These are phyloP conservation scores for Phaeosphaeria sp. DNA, from an alignment of 2,329 filamentous ascomycete species.

Conservation along the genomic window DNA sequence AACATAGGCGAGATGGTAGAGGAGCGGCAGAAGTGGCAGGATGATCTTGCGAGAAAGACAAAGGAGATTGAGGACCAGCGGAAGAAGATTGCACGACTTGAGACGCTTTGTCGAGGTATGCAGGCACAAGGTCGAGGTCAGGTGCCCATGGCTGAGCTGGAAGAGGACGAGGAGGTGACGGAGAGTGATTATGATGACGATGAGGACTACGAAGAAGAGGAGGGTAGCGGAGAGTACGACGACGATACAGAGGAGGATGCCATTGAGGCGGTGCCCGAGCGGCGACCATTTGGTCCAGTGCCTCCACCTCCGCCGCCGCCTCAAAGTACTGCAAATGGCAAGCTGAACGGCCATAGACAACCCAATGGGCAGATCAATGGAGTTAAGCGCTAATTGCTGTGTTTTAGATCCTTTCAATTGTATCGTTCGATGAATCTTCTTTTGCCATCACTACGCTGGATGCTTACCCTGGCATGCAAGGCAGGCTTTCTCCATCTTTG, in stretches of 20 bases:
- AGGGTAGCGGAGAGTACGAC: conserved; percentile 60
- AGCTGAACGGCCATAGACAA: conserved; percentile 47
- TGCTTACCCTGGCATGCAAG: background rate
- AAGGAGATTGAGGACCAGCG: conserved; percentile 79
- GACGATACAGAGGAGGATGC: conserved; percentile 65
- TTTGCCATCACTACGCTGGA: background rate
- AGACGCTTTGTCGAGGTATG: conserved; percentile 94
- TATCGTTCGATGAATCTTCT: conserved; percentile 6
- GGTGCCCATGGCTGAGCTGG: conserved; percentile 57
- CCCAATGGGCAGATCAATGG: conserved; percentile 49
- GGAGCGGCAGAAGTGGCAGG: conserved; percentile 78
- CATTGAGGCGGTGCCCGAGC: conserved; percentile 39
- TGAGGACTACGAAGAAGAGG: conserved; percentile 46
- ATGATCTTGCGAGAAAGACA: conserved; percentile 74
- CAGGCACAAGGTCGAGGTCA: conserved; percentile 89
- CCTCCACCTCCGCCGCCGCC: conserved; percentile 47
- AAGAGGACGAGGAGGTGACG: conserved; percentile 63
- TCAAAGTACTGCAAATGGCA: conserved; percentile 38
- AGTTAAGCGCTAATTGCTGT: conserved; percentile 43
- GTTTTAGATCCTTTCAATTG: conserved; percentile 13
- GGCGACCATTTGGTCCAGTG: conserved; percentile 45
- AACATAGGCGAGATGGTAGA: conserved; percentile 98
- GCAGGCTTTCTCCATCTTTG: conserved; percentile 7
- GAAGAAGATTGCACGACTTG: conserved; percentile 88
- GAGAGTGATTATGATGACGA: conserved; percentile 52